Percentiles rank a stretch among this genome's conserved stretches.
These are phyloP conservation scores for Trichoderma lentiforme DNA, from an alignment of 2,329 filamentous ascomycete genomes.

Conservation along the genomic window DNA sequence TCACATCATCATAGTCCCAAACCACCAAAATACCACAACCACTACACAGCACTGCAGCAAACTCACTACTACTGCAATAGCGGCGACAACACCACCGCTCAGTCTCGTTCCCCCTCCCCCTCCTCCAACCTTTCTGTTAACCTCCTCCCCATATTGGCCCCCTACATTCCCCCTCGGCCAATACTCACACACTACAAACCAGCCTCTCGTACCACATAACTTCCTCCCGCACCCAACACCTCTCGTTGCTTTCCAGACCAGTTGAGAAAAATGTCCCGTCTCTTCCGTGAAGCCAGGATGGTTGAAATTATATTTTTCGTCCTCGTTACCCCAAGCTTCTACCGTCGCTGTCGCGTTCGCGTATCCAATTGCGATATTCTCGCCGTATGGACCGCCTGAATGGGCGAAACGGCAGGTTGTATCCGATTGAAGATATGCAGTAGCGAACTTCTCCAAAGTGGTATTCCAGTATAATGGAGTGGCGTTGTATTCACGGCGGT, in stretches of 20 bases:
- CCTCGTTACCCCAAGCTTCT: constrained; percentile 60
- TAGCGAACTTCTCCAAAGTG: constrained; percentile 56
- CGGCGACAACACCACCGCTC: neutral
- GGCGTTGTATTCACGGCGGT: constrained; percentile 62
- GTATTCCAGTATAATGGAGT: constrained; percentile 60
- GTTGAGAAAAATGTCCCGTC: constrained; percentile 70
- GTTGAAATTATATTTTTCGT: constrained; percentile 55
- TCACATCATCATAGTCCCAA: neutral
- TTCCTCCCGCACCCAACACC: constrained; percentile 53
- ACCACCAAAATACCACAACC: constrained; percentile 1
- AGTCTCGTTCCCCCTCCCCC: neutral
- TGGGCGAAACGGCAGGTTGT: constrained; percentile 50
- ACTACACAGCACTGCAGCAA: neutral
- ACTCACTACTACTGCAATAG: constrained; percentile 1
- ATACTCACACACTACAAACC: constrained; percentile 70
- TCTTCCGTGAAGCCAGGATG: constrained; percentile 53
- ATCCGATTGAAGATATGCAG: constrained; percentile 44
- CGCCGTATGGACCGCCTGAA: constrained; percentile 63
- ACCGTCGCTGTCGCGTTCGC: constrained; percentile 55
- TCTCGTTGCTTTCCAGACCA: constrained; percentile 65
- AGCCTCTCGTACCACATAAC: constrained; percentile 48
- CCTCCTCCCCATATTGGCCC: constrained; percentile 45
- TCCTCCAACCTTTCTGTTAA: constrained; percentile 18
- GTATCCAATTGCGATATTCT: constrained; percentile 71
- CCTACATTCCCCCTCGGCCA: constrained; percentile 63